phyloP scores from a whole-genome alignment of 257 asterid genomes.

The Nicotiana tomentosiformis region DNA sequence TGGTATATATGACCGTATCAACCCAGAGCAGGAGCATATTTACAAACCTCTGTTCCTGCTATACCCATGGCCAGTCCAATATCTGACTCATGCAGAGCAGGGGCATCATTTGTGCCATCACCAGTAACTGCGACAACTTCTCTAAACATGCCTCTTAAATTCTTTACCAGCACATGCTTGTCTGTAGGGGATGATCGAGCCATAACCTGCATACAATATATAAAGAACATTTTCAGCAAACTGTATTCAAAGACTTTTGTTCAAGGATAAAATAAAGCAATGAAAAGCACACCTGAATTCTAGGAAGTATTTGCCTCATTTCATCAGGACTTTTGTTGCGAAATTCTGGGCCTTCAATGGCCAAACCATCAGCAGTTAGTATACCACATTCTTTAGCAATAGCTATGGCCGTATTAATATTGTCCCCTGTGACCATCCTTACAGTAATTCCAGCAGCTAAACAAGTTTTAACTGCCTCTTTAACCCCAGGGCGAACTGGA shows the following conservation, averaged over 20 bases:
- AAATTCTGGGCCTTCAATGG: constrained; percentile 84
- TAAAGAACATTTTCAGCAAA: constrained; percentile 6
- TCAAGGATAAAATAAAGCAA: background rate
- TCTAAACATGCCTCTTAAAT: constrained; percentile 49
- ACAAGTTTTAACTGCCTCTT: constrained; percentile 79
- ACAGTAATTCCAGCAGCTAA: constrained; percentile 83
- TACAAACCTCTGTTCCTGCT: constrained; percentile 49
- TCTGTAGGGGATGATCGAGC: constrained; percentile 95
- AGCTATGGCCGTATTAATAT: constrained; percentile 86
- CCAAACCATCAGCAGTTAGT: constrained; percentile 59
- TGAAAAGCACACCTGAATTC: constrained; percentile 53
- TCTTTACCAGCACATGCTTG: constrained; percentile 79
- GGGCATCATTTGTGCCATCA: constrained; percentile 51
- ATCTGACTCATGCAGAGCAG: constrained; percentile 46
- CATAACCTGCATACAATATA: constrained; percentile 63
- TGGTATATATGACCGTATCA: background rate
- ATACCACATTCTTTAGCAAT: constrained; percentile 97
- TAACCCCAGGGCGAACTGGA: constrained; percentile 93
- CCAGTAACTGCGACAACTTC: constrained; percentile 90
- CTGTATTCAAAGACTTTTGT: background rate
- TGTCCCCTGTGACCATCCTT: constrained; percentile 97
- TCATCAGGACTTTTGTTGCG: constrained; percentile 50
- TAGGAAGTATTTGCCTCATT: constrained; percentile 72
- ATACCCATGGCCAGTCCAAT: constrained; percentile 52
- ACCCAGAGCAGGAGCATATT: background rate